Evolutionary conservation across 345 rosid species (phyloP), one percentile per base, ranked within the genome.

Genomic region (Fremontodendron californicum): DNA sequence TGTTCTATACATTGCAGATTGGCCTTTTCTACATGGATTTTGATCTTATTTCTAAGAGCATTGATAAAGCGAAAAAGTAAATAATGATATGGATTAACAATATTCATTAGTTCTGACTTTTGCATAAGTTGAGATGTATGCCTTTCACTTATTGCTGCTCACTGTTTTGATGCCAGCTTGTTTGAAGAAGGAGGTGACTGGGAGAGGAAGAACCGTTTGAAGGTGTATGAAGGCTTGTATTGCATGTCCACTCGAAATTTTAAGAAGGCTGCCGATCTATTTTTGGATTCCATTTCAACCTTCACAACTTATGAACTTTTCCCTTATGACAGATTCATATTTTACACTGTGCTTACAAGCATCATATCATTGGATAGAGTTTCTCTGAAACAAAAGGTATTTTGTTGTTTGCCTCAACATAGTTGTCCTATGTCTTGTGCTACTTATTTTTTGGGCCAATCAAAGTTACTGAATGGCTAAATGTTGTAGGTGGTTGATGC

Each of bases 121-220:
- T 33, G 27, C 55, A 33, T 51, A 73, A 70, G 18, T 8, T 66
- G 54, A 70, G 5, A 3, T 39, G 43, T 55, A 58, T 23, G 25
- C 68, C 65, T 70, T 55, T 45, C 58, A 37, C 33, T 58, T 29
- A 78, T 35, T 52, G 68, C 58, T 42, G 51, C 76, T 35, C 42
- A n/a, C 40, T 43, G 37, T 29, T 64, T 52, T 72, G 62, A 60
- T 81, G 81, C 45, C 85, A 96, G 99, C 78, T 88, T 96, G 88
- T 96, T 96, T 86, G 99, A 93, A 83, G 98, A 92, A 86, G 99
- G 99, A 82, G 99, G 98, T 84, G 99, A 96, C 71, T 96, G 99
- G 99, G 98, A 96, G 83, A 91, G 93, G 88, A 96, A 96, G 89
- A 96, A 96, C 79, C 87, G 98, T 55, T 85, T 96, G 82, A 96